Evolutionary conservation across 441 rosid genomes (phyloP).

Genomic region (Erysimum cheiri): DNA sequence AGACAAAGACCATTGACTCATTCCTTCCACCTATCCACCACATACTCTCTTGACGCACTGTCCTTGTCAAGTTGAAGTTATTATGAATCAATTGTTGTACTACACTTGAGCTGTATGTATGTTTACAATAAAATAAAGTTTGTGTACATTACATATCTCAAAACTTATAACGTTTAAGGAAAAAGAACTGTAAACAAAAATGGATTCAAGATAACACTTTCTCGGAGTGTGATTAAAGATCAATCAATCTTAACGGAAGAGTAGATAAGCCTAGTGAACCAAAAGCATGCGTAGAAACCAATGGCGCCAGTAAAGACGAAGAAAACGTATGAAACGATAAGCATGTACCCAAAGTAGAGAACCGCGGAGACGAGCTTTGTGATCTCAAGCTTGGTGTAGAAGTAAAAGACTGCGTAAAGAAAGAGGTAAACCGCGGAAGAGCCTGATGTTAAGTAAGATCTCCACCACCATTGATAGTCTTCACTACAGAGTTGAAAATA

Average conservation of each 20-base stretch:
- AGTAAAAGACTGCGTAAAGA: conserved; percentile 86
- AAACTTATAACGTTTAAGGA: neutral
- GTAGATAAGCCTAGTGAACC: conserved; percentile 95
- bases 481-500: conserved; percentile 95
- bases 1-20: no score
- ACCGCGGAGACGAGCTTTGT: conserved; percentile 80
- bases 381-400: conserved; percentile 93
- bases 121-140: neutral
- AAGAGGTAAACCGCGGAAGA: conserved; percentile 87
- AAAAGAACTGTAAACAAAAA: neutral
- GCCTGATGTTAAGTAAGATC: conserved; percentile 90
- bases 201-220: conserved; percentile 4
- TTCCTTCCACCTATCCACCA: no score
- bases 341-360: conserved; percentile 94
- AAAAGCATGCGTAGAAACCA: conserved; percentile 90
- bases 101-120: neutral
- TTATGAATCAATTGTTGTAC: neutral
- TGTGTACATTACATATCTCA: neutral
- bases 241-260: conserved; percentile 89
- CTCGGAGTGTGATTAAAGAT: conserved; percentile 16
- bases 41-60: no score
- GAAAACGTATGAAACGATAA: conserved; percentile 65
- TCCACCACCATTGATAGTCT: conserved; percentile 99
- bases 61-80: no score
- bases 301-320: conserved; percentile 84